These are phyloP conservation scores for Leptographium wingfieldii DNA, from an alignment of 2,329 filamentous ascomycete species.

Conservation along the genomic window DNA sequence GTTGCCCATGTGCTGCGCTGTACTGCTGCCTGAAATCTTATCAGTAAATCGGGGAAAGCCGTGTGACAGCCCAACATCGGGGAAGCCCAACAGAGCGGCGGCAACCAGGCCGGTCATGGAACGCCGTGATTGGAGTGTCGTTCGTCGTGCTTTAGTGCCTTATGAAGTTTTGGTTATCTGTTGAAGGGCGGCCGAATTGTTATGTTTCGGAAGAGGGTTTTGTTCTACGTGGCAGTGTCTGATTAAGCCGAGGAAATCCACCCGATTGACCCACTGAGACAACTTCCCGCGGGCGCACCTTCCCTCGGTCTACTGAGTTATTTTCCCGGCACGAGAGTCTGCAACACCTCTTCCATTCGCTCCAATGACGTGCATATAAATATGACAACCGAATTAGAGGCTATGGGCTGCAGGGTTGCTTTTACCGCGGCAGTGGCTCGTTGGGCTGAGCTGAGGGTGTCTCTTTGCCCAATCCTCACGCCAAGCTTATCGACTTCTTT, in stretches of 20 bases:
- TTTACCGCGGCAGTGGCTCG: background rate
- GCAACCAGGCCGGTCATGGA: background rate
- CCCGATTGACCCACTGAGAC: background rate
- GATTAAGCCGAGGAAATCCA: background rate
- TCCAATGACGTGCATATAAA: background rate
- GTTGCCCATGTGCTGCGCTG: background rate
- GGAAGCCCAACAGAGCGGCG: background rate
- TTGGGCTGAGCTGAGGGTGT: background rate
- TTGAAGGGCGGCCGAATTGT: background rate
- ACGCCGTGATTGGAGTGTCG: background rate
- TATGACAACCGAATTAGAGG: background rate
- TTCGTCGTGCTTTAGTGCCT: background rate
- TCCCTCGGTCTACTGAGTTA: background rate
- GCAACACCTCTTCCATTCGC: background rate
- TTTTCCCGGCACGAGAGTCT: background rate
- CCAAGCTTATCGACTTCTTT: background rate
- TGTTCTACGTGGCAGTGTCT: background rate
- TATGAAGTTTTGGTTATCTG: background rate
- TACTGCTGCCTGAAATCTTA: background rate
- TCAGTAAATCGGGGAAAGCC: background rate
- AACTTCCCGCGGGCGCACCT: background rate
- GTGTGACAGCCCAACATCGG: background rate
- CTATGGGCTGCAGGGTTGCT: background rate
- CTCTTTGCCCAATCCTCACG: background rate
- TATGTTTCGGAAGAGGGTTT: background rate